Base-by-base conservation (phyloP, 2,329 filamentous ascomycete species). In the Arthrobotrys musiformis region DNA sequence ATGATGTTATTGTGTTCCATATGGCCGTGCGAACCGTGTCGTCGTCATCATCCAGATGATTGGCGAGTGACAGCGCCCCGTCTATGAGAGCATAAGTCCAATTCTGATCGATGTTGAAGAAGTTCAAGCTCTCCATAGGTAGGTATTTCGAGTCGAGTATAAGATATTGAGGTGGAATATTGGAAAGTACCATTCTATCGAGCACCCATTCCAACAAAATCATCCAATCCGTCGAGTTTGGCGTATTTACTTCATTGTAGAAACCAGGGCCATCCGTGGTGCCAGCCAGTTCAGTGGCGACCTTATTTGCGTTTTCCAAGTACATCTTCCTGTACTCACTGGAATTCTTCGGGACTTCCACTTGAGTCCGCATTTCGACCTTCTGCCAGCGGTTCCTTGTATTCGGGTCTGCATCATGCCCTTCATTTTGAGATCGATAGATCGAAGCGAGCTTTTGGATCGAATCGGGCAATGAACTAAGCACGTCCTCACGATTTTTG, bases 21-120 rank as follows among this genome's bases (percentile, higher is more conserved):
- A 42, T 42, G 8, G 37, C 7, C 8, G 37, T n/a, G 15, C 37
- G 37, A 15, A 42, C n/a, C 15, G 37, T n/a, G 37, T 42, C 37
- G 37, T 42, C 7, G 15, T 42, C 15, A 15, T 24, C 46, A 11
- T 80, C 80, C 0, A 81, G 44, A 62, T 86, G 83, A 78, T 85
- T 86, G 0, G 78, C 85, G 1, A 84, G 63, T 8, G 80, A 82
- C 0, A 86, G 79, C 0, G 83, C 85, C 0, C 85, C 85, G 64
- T 86, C 85, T 2, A 86, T 69, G 1, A 86, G 58, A 15, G 81
- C 82, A 58, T 85, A 83, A 0, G 83, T 74, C 85, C 85, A 87
- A 63, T 81, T 82, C 0, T 67, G 22, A 58, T 87, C 85, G 8
- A 86, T 84, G 30, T 81, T 66, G 80, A 86, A 87, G 81, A 85